phyloP scores from a whole-genome alignment of 306 rosid genomes.

The Gastrolobium bilobum region DNA sequence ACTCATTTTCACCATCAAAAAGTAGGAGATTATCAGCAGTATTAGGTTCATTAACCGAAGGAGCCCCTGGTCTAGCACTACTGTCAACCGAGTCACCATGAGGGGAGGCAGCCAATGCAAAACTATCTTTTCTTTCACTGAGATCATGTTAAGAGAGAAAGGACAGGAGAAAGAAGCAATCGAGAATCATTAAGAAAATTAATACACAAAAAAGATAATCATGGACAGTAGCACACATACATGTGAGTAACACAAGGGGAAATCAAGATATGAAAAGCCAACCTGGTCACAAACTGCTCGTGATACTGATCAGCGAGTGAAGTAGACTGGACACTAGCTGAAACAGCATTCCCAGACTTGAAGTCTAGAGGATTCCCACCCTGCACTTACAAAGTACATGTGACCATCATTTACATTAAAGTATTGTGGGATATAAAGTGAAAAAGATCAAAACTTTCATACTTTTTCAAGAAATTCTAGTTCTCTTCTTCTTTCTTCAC shows the following conservation, averaged over 20 bases:
- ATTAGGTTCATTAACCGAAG: constrained; percentile 75
- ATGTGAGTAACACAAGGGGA: background rate
- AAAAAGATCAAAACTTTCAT: constrained; percentile 48
- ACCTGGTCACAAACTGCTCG: constrained; percentile 81
- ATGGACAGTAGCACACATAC: constrained; percentile 33
- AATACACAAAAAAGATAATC: constrained; percentile 9
- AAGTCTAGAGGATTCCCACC: constrained; percentile 93
- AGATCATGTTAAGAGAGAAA: constrained; percentile 38
- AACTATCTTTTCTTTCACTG: constrained; percentile 93
- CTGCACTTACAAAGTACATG: constrained; percentile 56
- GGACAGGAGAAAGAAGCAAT: constrained; percentile 27
- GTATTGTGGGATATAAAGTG: constrained; percentile 19
- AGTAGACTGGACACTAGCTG: constrained; percentile 89
- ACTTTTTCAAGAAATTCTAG: constrained; percentile 94
- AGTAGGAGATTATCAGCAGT: constrained; percentile 92
- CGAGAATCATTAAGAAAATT: constrained; percentile 4
- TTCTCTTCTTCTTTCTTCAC: constrained; percentile 89
- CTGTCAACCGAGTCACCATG: constrained; percentile 90
- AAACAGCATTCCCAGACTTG: constrained; percentile 74
- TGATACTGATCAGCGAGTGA: constrained; percentile 83
- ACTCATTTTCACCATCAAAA: constrained; percentile 71
- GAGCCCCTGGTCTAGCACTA: constrained; percentile 80
- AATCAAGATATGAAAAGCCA: constrained; percentile 4
- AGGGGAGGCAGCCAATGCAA: constrained; percentile 87
- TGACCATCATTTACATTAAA: constrained; percentile 36